Evolutionary conservation across 2,329 filamentous ascomycete species (phyloP), one percentile per base, ranked within the genome.

Genomic region (Neophaeococcomyces aloes): DNA sequence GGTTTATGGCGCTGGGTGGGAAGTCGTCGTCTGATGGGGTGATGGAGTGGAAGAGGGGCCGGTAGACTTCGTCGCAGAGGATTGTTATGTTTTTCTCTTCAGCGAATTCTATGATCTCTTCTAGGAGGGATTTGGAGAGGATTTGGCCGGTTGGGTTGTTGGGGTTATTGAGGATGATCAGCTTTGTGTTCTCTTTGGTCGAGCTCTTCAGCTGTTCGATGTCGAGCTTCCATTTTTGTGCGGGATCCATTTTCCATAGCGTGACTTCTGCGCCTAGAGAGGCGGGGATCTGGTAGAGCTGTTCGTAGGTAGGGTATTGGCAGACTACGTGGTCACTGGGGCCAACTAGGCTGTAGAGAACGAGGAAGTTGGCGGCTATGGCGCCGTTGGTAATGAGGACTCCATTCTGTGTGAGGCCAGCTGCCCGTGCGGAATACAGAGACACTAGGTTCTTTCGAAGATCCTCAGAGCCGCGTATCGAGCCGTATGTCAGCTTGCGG

Each of bases 281-380:
- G 53, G 72, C 70, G 0, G 86, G 85, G 0, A 93, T 75, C 6
- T 77, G 70, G 57, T 89, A 91, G 1, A 94, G 71, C 55, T 93
- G 86, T 59, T 91, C 84, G 56, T 91, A 94, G 0, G 85, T 89
- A 8, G 87, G 87, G 59, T 88, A 86, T 45, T 89, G 81, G 56
- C 84, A 91, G 47, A 94, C 74, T 37, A 89, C 83, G 68, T 94
- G 86, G 57, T 94, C 85, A 1, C 79, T 83, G 0, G 75, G 0
- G 76, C 29, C 76, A 2, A 91, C 59, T 3, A 91, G 69, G 1
- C 79, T 70, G 60, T 88, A 89, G 7, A 91, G 73, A 2, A 79
- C 66, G 13, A 91, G 65, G 54, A 86, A 84, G 58, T 94, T 94
- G 18, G 86, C 86, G 2, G 77, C 73, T 38, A 94, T 94, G 8